Evolutionary conservation across 2,329 filamentous ascomycete genomes (phyloP).

Genomic region (Paraconiothyrium sp.): DNA sequence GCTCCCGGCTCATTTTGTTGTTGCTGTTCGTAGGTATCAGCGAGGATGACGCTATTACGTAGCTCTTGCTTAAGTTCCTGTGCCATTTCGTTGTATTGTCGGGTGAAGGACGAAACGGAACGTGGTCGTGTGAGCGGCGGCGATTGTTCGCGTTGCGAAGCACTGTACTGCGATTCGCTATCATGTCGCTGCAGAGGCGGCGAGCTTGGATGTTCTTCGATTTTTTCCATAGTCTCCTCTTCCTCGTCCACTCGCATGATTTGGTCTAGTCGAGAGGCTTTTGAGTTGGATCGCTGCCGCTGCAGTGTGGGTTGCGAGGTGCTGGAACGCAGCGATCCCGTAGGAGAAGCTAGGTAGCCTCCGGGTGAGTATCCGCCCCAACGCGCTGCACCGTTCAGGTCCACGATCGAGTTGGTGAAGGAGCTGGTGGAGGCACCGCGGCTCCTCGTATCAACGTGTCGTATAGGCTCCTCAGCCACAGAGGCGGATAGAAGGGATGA

Average conservation of each 20-base stretch:
- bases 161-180: slow-evolving; percentile 18
- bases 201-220: slow-evolving; percentile 27
- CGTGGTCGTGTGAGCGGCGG: slow-evolving; percentile 36
- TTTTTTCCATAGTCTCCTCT: slow-evolving; percentile 22
- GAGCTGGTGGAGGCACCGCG: slow-evolving; percentile 55
- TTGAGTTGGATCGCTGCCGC: slow-evolving; percentile 52
- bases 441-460: slow-evolving; percentile 42
- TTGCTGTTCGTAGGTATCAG: slow-evolving; percentile 23
- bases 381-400: slow-evolving; percentile 72
- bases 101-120: slow-evolving; percentile 48
- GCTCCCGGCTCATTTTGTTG: slow-evolving; percentile 17
- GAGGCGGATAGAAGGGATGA: slow-evolving; percentile 67
- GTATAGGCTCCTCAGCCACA: slow-evolving; percentile 38
- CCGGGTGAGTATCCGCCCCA: slow-evolving; percentile 76
- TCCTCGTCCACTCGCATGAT: slow-evolving; percentile 50
- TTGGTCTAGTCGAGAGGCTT: slow-evolving; percentile 53
- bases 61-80: slow-evolving; percentile 46
- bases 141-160: slow-evolving; percentile 23
- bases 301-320: slow-evolving; percentile 49
- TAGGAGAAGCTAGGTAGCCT: slow-evolving; percentile 74
- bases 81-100: slow-evolving; percentile 49
- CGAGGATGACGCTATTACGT: slow-evolving; percentile 30
- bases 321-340: slow-evolving; percentile 66
- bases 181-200: slow-evolving; percentile 23
- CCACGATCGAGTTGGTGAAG: slow-evolving; percentile 70